A percentile compares a stretch with the other conserved stretches of the same genome.
Evolutionary conservation across 441 rosid genomes (phyloP).

Genomic region (Aleurites moluccanus): DNA sequence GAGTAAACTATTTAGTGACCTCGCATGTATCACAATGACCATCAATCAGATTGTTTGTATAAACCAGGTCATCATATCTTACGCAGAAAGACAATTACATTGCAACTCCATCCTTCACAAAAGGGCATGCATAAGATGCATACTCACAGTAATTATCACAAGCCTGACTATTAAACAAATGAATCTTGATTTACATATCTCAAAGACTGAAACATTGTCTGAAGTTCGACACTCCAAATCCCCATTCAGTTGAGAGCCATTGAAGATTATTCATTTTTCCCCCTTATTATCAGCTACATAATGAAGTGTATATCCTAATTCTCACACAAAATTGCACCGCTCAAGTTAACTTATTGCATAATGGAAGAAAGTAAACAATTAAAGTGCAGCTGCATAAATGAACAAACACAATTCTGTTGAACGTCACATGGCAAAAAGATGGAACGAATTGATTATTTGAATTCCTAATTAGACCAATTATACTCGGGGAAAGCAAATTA

Average conservation of each 20-base stretch:
- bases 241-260: neutral
- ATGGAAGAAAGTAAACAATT: too few species aligned
- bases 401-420: too few species aligned
- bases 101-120: neutral
- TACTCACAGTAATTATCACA: too few species aligned
- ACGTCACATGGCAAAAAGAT: too few species aligned
- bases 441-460: too few species aligned
- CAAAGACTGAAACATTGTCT: neutral
- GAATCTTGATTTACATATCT: neutral
- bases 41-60: neutral
- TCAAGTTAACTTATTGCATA: too few species aligned
- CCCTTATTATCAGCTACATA: neutral
- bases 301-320: constrained; percentile 4
- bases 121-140: too few species aligned
- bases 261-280: neutral
- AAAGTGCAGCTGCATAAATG: too few species aligned
- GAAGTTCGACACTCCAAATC: neutral
- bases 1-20: too few species aligned
- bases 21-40: neutral
- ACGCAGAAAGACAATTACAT: neutral
- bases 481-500: too few species aligned
- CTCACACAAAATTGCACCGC: neutral
- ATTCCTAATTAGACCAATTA: too few species aligned
- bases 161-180: constrained; percentile 1
- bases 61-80: neutral